Percentiles rank a stretch among this genome's conserved stretches.
These are phyloP conservation scores for Pneumocystis carinii DNA, from an alignment of 1,139 yeast genomes.

Conservation along the genomic window DNA sequence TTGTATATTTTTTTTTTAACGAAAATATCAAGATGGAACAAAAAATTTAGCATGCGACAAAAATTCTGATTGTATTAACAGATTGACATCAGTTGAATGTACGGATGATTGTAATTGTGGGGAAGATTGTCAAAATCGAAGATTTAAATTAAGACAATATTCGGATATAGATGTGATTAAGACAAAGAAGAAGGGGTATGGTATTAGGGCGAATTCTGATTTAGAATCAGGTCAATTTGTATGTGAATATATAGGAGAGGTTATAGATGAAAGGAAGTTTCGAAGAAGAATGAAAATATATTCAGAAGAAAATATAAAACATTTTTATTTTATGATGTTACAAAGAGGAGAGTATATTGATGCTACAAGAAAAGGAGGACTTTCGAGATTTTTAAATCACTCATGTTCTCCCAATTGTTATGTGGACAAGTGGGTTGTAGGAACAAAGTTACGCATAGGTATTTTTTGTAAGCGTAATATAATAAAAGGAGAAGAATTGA, in stretches of 20 bases:
- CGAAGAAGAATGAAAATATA: slow-evolving; percentile 59
- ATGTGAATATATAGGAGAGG: slow-evolving; percentile 90
- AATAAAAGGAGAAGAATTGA: slow-evolving; percentile 70
- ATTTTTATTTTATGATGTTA: slow-evolving; percentile 94
- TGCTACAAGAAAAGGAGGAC: slow-evolving; percentile 75
- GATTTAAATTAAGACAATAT: slow-evolving; percentile 65
- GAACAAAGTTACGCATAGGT: slow-evolving; percentile 82
- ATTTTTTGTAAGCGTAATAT: slow-evolving; percentile 73
- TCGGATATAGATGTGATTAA: slow-evolving; percentile 61
- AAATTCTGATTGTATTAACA: slow-evolving; percentile 76
- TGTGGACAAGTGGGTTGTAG: slow-evolving; percentile 96
- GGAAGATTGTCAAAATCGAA: slow-evolving; percentile 62
- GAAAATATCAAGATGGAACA: slow-evolving; percentile 3
- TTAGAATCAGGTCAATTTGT: slow-evolving; percentile 55
- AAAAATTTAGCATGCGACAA: slow-evolving; percentile 66
- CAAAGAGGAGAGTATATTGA: slow-evolving; percentile 87
- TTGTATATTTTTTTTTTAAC: slow-evolving; percentile 1
- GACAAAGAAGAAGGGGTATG: slow-evolving; percentile 79
- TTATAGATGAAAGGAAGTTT: slow-evolving; percentile 61
- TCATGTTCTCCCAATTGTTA: slow-evolving; percentile 89
- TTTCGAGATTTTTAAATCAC: slow-evolving; percentile 87
- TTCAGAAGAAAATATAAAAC: slow-evolving; percentile 56
- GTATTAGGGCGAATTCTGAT: slow-evolving; percentile 53
- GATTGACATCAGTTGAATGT: slow-evolving; percentile 88
- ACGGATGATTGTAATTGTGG: slow-evolving; percentile 68